phyloP scores from a whole-genome alignment of 768 basidiomycete genomes.

The Kwoniella botswanensis region DNA sequence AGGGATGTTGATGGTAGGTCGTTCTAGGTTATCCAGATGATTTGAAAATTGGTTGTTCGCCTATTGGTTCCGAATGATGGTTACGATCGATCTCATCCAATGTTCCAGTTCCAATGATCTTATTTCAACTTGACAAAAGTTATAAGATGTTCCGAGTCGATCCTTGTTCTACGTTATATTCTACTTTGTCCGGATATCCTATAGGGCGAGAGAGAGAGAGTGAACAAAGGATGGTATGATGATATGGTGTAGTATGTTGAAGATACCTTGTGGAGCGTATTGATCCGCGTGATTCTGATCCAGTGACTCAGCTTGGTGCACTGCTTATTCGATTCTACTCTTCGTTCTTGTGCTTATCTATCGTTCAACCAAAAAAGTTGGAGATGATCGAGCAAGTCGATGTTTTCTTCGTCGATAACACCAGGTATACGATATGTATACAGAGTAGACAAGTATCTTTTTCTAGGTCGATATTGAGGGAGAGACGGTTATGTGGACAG shows the following conservation, averaged over 20 bases:
- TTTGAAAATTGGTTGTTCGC: neutral
- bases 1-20: neutral
- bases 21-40: neutral
- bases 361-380: no score
- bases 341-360: no score
- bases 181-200: neutral
- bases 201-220: neutral
- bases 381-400: no score
- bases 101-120: no score
- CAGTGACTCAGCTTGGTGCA: neutral
- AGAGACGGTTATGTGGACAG: no score
- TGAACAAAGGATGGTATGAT: neutral
- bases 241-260: neutral
- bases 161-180: neutral
- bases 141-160: neutral
- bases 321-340: no score
- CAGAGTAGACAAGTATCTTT: no score
- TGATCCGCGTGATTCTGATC: neutral
- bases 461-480: no score
- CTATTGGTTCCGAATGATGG: neutral
- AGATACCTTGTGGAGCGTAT: neutral
- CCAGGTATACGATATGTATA: no score
- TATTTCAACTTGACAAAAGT: no score
- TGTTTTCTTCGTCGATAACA: no score
- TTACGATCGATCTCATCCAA: no score